Percentiles rank a stretch among this genome's conserved stretches.
phyloP scores from a whole-genome alignment of 306 rosid genomes.

The Dalbergia oliveri region DNA sequence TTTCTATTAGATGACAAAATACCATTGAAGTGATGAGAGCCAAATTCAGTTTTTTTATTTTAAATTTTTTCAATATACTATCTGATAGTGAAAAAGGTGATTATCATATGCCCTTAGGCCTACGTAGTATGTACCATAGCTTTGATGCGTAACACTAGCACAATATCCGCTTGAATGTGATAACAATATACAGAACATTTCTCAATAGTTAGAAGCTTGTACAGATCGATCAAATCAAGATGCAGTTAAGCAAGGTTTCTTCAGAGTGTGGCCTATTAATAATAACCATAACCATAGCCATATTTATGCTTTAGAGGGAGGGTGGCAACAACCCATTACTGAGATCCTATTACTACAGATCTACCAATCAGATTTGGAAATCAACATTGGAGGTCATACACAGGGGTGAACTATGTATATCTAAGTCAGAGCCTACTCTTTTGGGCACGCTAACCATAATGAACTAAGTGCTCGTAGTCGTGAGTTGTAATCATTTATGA shows the following conservation, averaged over 20 bases:
- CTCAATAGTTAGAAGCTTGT: conserved; percentile 27
- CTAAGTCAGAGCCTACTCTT: conserved; percentile 49
- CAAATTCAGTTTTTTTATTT: background rate
- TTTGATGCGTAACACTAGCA: background rate
- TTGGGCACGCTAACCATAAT: conserved; percentile 86
- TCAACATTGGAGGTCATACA: background rate
- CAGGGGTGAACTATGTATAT: background rate
- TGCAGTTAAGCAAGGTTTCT: conserved; percentile 33
- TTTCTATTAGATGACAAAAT: background rate
- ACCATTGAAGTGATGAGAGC: background rate
- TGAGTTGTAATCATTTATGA: conserved; percentile 69
- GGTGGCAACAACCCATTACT: background rate
- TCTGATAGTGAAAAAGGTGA: conserved; percentile 3
- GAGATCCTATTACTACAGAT: conserved; percentile 19
- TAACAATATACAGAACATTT: conserved; percentile 39
- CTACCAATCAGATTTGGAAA: background rate
- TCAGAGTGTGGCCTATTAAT: background rate
- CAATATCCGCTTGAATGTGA: conserved; percentile 2
- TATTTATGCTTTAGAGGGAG: background rate
- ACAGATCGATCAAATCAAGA: conserved; percentile 20
- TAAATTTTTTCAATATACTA: too few species aligned
- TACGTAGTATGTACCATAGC: background rate
- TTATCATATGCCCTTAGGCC: background rate
- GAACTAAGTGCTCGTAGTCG: conserved; percentile 89
- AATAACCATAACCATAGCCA: background rate